Base-by-base conservation (phyloP, 2,329 filamentous ascomycete species). In the Phialophora expanda region DNA sequence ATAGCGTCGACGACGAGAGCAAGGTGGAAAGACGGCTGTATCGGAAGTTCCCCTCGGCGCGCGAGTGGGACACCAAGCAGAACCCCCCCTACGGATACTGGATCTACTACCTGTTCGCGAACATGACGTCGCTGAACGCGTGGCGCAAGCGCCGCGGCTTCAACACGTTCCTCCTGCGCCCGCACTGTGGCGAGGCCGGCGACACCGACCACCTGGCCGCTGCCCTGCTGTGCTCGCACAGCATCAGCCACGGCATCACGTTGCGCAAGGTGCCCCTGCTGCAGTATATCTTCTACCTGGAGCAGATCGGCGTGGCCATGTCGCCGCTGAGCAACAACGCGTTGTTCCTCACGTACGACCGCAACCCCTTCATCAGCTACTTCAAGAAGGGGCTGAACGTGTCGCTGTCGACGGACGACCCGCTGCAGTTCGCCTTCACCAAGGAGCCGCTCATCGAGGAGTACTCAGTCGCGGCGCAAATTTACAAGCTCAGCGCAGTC, bases 11-110 rank as follows among this genome's bases (percentile, higher is more conserved):
- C 75, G 95, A 99, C 73, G 95, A 99, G 81, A 97, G 93, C 83
- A 99, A 99, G 80, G 86, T 93, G 2, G 95, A 99, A 79, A 89
- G 94, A 30, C 89, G 95, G 22, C 85, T 98, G n/a, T 97, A 93
- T 81, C 90, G 90, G 75, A 99, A 99, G 77, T 99, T 96, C 72
- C 95, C 95, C 0, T 89, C 95, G 24, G 94, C 95, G 4, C 90
- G 88, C 68, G 88, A 88, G 61, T 99, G 95, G 95, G 86, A 89
- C 70, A 93, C 92, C 0, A 93, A 91, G 73, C 93, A 98, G 78
- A 99, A 99, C 75, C 95, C 95, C 14, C 95, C 95, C 0, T 99
- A 99, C 81, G 97, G 91, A 76, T 99, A 99, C 80, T 99, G 95
- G 95, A 91, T 98, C 75, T 99, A 99, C 80, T 96, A 97, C 75